phyloP scores from a whole-genome alignment of 2,329 filamentous ascomycete species.

The Apiospora kogelbergensis region DNA sequence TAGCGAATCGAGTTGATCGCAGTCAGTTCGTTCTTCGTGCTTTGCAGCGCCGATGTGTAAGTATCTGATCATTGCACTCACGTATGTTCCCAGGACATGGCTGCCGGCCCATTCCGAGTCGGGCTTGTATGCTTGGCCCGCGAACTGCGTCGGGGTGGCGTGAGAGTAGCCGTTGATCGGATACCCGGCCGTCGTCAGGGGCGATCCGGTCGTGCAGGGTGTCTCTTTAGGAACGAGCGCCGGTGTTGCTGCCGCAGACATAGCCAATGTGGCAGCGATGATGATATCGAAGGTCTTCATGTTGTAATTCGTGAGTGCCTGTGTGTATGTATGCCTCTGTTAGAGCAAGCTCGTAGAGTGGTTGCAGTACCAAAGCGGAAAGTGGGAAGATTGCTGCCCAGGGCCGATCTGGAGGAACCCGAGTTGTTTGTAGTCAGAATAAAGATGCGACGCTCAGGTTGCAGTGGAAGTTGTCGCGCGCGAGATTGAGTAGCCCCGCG shows the following conservation, averaged over 20 bases:
- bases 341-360: not conserved
- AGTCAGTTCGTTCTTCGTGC: not conserved
- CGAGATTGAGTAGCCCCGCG: not conserved
- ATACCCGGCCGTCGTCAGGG: constrained; percentile 29
- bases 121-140: constrained; percentile 24
- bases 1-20: constrained; percentile 6
- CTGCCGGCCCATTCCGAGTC: constrained; percentile 24
- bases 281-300: not conserved
- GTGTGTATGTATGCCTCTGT: not conserved
- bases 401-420: not conserved
- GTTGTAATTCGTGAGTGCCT: not conserved
- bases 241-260: not conserved
- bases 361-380: not conserved
- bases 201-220: constrained; percentile 25
- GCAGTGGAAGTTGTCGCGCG: not conserved
- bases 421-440: not conserved
- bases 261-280: not conserved
- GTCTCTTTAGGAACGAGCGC: not conserved
- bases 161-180: constrained; percentile 29
- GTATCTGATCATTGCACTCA: constrained; percentile 15
- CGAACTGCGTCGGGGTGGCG: constrained; percentile 20
- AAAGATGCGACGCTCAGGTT: not conserved
- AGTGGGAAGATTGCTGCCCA: not conserved
- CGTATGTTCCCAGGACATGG: constrained; percentile 28
- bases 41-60: not conserved